Percentiles rank a stretch among this genome's conserved stretches.
Conservation (phyloP, 2,329 filamentous ascomycete species). For the Tolypocladium tropicale region DNA sequence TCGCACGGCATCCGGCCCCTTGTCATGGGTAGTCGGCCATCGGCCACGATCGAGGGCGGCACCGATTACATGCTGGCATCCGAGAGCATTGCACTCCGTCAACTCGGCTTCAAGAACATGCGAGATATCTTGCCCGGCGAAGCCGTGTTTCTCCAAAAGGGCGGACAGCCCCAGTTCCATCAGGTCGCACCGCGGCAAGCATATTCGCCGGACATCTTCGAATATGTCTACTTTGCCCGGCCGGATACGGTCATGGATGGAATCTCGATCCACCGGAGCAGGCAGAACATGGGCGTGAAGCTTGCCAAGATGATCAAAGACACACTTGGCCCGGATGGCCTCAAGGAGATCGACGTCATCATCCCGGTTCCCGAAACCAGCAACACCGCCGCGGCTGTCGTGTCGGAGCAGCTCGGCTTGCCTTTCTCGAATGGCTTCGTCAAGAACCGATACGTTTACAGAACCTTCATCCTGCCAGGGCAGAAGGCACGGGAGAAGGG, state of each 20-base stretch:
- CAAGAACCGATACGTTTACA: slow-evolving; percentile 83
- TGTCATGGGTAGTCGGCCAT: slow-evolving; percentile 64
- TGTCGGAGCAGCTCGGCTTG: slow-evolving; percentile 66
- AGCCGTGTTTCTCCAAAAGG: slow-evolving; percentile 78
- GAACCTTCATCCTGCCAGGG: slow-evolving; percentile 68
- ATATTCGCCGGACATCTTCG: slow-evolving; percentile 73
- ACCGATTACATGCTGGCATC: slow-evolving; percentile 88
- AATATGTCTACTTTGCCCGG: slow-evolving; percentile 79
- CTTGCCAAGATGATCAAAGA: slow-evolving; percentile 63
- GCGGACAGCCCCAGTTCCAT: slow-evolving; percentile 59
- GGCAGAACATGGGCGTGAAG: slow-evolving; percentile 78
- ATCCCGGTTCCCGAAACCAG: slow-evolving; percentile 69
- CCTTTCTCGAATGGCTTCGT: slow-evolving; percentile 75
- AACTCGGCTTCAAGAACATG: slow-evolving; percentile 71
- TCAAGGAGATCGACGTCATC: slow-evolving; percentile 72
- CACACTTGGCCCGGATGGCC: slow-evolving; percentile 55
- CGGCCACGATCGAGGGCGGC: slow-evolving; percentile 47
- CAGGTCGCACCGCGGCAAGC: slow-evolving; percentile 59
- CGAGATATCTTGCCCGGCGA: slow-evolving; percentile 72
- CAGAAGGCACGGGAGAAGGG: slow-evolving; percentile 75
- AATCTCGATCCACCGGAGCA: slow-evolving; percentile 74
- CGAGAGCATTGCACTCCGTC: slow-evolving; percentile 72
- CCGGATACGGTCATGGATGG: slow-evolving; percentile 79
- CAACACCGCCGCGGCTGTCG: slow-evolving; percentile 66
- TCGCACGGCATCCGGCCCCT: slow-evolving; percentile 64